A percentile compares a stretch with the other conserved stretches of the same genome.
Conservation (phyloP, 176 grass and related monocot genomes). For the Ensete glaucum region DNA sequence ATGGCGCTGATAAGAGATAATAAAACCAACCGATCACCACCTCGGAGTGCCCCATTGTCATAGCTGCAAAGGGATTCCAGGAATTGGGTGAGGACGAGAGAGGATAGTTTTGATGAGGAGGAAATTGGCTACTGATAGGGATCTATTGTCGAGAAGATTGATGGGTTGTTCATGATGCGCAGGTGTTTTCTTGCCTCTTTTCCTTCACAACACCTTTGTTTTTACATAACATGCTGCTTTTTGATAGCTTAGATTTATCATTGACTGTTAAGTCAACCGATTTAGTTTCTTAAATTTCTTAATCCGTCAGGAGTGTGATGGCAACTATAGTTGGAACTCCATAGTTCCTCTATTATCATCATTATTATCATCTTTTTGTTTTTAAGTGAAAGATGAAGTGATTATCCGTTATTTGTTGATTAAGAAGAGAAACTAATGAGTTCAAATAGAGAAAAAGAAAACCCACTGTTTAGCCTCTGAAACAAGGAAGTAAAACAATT, state of each 20-base stretch:
- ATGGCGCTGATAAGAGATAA: background rate
- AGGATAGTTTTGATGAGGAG: constrained; percentile 17
- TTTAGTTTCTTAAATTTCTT: background rate
- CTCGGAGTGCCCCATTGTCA: constrained; percentile 26
- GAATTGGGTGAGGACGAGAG: background rate
- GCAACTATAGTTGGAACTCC: no score
- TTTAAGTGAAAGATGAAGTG: no score
- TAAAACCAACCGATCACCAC: background rate
- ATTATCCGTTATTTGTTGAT: no score
- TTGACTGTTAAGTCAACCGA: background rate
- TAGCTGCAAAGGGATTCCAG: constrained; percentile 11
- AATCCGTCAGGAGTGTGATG: no score
- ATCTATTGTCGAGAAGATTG: constrained; percentile 22
- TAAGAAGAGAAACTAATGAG: no score
- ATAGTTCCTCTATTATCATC: no score
- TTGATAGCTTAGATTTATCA: background rate
- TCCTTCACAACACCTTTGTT: background rate
- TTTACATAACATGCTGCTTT: no score
- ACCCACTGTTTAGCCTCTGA: no score
- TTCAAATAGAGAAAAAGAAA: no score
- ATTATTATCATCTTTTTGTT: no score
- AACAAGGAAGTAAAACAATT: no score
- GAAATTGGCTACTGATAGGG: background rate
- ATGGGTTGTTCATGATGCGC: constrained; percentile 13
- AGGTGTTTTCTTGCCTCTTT: constrained; percentile 3